Percentiles rank a stretch among this genome's conserved stretches.
phyloP scores from a whole-genome alignment of 164 flowering plant genomes.

The Magnolia sinica region DNA sequence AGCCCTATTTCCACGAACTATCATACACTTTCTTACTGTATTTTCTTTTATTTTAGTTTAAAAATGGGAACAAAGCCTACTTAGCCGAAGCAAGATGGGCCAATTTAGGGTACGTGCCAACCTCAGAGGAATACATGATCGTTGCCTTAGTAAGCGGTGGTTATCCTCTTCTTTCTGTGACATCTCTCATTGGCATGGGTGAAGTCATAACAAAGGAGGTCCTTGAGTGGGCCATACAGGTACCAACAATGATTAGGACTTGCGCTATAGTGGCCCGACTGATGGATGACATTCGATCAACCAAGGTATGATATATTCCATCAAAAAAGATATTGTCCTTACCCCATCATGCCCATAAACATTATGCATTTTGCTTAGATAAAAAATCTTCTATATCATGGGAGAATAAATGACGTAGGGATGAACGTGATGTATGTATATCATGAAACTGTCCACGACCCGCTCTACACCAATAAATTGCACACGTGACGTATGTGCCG shows the following conservation, averaged over 20 bases:
- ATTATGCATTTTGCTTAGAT: too few species aligned
- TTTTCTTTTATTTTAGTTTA: conserved; percentile 20
- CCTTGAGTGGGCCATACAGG: conserved; percentile 28
- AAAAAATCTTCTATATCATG: too few species aligned
- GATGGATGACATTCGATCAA: conserved; percentile 25
- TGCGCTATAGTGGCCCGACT: not conserved
- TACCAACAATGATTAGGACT: too few species aligned
- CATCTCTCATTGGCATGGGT: conserved; percentile 35
- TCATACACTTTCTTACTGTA: too few species aligned
- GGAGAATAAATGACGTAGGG: too few species aligned
- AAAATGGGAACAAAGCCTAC: conserved; percentile 22
- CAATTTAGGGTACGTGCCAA: conserved; percentile 22
- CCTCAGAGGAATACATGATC: conserved; percentile 30
- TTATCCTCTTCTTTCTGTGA: conserved; percentile 5
- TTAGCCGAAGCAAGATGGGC: conserved; percentile 35
- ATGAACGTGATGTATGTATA: too few species aligned
- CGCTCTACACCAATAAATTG: too few species aligned
- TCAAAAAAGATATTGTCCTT: too few species aligned
- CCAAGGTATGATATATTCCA: conserved; percentile 22
- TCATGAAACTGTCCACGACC: too few species aligned
- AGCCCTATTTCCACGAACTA: too few species aligned
- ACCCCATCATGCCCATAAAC: too few species aligned
- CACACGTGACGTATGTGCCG: too few species aligned
- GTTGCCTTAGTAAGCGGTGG: conserved; percentile 8
- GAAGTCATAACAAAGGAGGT: conserved; percentile 25